These are phyloP conservation scores for Boletales sp. DNA, from an alignment of 768 basidiomycete genomes.

Conservation along the genomic window DNA sequence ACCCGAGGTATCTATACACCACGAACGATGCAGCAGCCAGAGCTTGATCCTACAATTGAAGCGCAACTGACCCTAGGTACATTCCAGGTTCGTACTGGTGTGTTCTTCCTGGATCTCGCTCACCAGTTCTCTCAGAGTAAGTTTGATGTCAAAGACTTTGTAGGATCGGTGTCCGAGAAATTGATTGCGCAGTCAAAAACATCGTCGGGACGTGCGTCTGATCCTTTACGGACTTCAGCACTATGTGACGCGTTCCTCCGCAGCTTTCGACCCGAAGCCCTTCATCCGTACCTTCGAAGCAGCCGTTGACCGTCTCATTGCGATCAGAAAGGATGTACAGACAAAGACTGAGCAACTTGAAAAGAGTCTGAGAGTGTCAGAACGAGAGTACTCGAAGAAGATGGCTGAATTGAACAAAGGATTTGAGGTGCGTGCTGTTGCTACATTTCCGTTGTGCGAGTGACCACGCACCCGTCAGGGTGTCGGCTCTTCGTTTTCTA, in stretches of 20 bases:
- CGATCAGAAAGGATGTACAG: slow-evolving; percentile 87
- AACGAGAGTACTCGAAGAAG: slow-evolving; percentile 91
- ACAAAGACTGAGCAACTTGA: slow-evolving; percentile 89
- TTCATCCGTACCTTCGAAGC: slow-evolving; percentile 91
- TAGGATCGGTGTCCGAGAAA: slow-evolving; percentile 82
- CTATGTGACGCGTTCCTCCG: slow-evolving; percentile 8
- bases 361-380: slow-evolving; percentile 82
- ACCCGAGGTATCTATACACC: not conserved
- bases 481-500: slow-evolving; percentile 82
- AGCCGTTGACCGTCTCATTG: slow-evolving; percentile 84
- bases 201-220: slow-evolving; percentile 73
- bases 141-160: slow-evolving; percentile 89
- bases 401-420: slow-evolving; percentile 90
- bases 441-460: not conserved
- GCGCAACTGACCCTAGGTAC: slow-evolving; percentile 49
- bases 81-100: slow-evolving; percentile 45
- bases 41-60: slow-evolving; percentile 51
- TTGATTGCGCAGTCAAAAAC: slow-evolving; percentile 83
- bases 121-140: slow-evolving; percentile 54
- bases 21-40: slow-evolving; percentile 23
- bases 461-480: slow-evolving; percentile 44
- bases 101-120: slow-evolving; percentile 3
- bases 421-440: slow-evolving; percentile 69
- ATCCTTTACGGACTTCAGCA: not conserved
- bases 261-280: slow-evolving; percentile 92